Conservation (phyloP, 345 rosid species). For the Triadica sebifera region DNA sequence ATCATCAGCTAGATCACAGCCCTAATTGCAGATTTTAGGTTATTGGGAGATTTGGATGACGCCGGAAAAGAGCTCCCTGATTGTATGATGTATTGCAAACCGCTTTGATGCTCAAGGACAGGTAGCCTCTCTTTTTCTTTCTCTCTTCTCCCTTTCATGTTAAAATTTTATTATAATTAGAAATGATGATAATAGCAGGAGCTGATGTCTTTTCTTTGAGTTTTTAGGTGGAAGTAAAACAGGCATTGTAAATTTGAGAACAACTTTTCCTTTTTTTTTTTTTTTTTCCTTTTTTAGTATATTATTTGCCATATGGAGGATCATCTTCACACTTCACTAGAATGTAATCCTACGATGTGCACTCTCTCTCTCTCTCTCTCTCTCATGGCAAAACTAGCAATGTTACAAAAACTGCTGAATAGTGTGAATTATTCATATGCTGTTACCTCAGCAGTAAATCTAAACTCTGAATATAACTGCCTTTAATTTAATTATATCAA, state of each 20-base stretch:
- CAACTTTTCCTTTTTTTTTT: conserved; percentile 9
- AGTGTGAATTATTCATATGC: neutral
- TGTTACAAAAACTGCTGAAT: neutral
- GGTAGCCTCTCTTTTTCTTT: conserved; percentile 8
- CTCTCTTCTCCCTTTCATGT: neutral
- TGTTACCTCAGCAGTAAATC: neutral
- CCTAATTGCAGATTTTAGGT: conserved; percentile 8
- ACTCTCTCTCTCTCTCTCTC: neutral
- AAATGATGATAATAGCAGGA: conserved; percentile 20
- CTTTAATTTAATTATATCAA: too few relatives aligned
- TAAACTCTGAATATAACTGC: too few relatives aligned
- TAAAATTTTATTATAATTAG: conserved; percentile 2
- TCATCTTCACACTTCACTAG: conserved; percentile 8
- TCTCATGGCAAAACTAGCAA: too few relatives aligned
- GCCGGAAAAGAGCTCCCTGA: conserved; percentile 24
- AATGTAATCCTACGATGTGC: conserved; percentile 1
- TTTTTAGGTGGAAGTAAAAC: conserved; percentile 36
- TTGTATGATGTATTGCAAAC: conserved; percentile 18
- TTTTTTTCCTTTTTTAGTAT: conserved; percentile 29
- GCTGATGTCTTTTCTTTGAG: conserved; percentile 34
- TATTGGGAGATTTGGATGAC: neutral
- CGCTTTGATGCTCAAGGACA: conserved; percentile 13
- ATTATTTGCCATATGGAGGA: conserved; percentile 24
- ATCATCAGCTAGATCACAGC: conserved; percentile 39
- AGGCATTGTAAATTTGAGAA: conserved; percentile 61